These are phyloP conservation scores for Amanita subjunquillea DNA, from an alignment of 768 basidiomycete genomes.

Conservation along the genomic window DNA sequence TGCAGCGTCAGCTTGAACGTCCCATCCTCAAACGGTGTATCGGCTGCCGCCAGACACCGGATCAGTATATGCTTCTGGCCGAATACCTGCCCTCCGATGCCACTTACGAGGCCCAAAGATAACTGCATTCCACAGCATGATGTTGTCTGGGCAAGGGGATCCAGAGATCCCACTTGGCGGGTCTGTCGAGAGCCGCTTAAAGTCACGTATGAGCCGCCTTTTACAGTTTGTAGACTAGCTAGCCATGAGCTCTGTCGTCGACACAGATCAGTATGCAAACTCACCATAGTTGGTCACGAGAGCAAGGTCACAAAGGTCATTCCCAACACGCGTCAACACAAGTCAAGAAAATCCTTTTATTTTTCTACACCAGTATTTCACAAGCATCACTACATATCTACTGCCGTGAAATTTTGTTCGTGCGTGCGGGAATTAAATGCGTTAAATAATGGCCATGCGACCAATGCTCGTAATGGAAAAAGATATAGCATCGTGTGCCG, in stretches of 20 bases:
- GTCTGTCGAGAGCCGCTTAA: constrained; percentile 90
- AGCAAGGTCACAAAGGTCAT: not conserved
- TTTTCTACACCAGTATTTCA: not conserved
- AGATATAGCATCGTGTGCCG: not conserved
- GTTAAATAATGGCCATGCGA: constrained; percentile 2
- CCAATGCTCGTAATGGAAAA: not conserved
- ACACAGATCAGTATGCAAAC: not conserved
- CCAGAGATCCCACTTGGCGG: constrained; percentile 96
- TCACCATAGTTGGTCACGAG: constrained; percentile 2
- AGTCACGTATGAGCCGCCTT: constrained; percentile 94
- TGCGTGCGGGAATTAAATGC: not conserved
- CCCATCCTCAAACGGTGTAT: constrained; percentile 98
- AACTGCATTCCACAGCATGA: constrained; percentile 99
- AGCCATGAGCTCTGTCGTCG: not conserved
- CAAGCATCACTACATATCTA: not conserved
- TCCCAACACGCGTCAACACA: not conserved
- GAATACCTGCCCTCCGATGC: not conserved
- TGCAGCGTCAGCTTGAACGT: constrained; percentile 94
- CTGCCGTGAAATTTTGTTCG: not conserved
- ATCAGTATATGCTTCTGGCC: not conserved
- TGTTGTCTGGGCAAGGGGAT: constrained; percentile 95
- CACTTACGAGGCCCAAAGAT: constrained; percentile 93
- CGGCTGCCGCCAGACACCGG: constrained; percentile 41
- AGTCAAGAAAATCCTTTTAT: not conserved
- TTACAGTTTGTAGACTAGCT: constrained; percentile 88